Evolutionary conservation across 257 asterid genomes (phyloP).

Genomic region (Thymus mandschuricus): DNA sequence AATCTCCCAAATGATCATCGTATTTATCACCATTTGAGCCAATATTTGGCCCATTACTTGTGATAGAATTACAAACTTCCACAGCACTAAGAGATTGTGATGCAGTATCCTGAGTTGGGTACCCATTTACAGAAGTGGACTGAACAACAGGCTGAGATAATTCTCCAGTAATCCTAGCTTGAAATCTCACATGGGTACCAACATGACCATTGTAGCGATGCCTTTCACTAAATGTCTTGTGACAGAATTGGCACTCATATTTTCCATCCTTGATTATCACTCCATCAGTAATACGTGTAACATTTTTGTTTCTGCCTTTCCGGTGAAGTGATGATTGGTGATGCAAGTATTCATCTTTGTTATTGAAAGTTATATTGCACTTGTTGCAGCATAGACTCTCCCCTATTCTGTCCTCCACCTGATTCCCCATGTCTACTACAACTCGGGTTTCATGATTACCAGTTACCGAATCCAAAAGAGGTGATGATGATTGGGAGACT

Average conservation of each 20-base stretch:
- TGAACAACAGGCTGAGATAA: conserved; percentile 36
- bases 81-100: conserved; percentile 24
- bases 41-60: conserved; percentile 25
- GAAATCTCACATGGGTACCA: conserved; percentile 67
- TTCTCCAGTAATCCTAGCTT: conserved; percentile 49
- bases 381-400: conserved; percentile 47
- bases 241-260: conserved; percentile 74
- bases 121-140: conserved; percentile 29
- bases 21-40: conserved; percentile 26
- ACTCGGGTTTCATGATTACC: conserved; percentile 44
- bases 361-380: conserved; percentile 47
- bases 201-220: conserved; percentile 74
- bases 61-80: conserved; percentile 31
- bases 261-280: conserved; percentile 69
- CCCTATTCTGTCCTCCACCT: conserved; percentile 42
- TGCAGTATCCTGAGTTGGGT: conserved; percentile 41
- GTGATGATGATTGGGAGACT: conserved; percentile 38
- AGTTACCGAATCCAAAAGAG: conserved; percentile 33
- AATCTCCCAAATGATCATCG: conserved; percentile 39
- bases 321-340: conserved; percentile 56
- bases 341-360: conserved; percentile 52
- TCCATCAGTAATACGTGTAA: conserved; percentile 59
- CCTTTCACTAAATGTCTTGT: conserved; percentile 60
- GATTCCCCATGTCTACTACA: conserved; percentile 33
- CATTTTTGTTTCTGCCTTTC: conserved; percentile 50